Conservation (phyloP, 2,329 filamentous ascomycete genomes). For the Xylaria polymorpha region DNA sequence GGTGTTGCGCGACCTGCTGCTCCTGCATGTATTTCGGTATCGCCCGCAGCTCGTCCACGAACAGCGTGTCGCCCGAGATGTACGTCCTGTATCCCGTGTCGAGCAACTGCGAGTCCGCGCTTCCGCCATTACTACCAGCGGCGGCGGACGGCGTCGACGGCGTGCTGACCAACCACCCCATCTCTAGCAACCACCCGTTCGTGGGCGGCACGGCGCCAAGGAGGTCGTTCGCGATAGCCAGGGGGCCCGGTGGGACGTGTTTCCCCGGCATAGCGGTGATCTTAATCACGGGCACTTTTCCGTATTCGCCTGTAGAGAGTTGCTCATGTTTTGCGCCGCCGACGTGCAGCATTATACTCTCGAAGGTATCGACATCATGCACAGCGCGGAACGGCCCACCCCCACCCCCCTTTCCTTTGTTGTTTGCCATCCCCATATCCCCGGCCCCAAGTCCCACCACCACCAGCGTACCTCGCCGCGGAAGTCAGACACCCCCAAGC, state of each 20-base stretch:
- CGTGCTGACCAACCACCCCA: conserved; percentile 58
- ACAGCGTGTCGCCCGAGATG: conserved; percentile 73
- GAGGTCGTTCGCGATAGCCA: conserved; percentile 55
- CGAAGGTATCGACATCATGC: conserved; percentile 3
- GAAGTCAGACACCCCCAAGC: conserved; percentile 64
- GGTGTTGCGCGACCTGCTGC: conserved; percentile 18
- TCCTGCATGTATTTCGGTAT: conserved; percentile 63
- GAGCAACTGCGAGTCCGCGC: conserved; percentile 48
- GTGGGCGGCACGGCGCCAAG: conserved; percentile 67
- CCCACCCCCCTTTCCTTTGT: not conserved
- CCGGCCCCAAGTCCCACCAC: conserved; percentile 20
- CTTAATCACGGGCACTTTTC: conserved; percentile 60
- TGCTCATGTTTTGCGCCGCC: not conserved
- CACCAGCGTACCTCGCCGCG: conserved; percentile 39
- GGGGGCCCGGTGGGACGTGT: conserved; percentile 62
- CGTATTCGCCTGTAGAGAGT: conserved; percentile 44
- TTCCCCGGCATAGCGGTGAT: conserved; percentile 72
- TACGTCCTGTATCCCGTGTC: conserved; percentile 69
- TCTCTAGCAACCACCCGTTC: conserved; percentile 74
- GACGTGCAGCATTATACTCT: conserved; percentile 1
- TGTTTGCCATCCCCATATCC: not conserved
- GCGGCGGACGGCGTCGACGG: not conserved
- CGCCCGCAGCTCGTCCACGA: conserved; percentile 70
- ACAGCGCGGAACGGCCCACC: not conserved
- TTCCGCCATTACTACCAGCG: not conserved